Evolutionary conservation across 169 alveolate genomes (phyloP), one percentile per base, ranked within the genome.

Genomic region (Ichthyophthirius multifiliis): DNA sequence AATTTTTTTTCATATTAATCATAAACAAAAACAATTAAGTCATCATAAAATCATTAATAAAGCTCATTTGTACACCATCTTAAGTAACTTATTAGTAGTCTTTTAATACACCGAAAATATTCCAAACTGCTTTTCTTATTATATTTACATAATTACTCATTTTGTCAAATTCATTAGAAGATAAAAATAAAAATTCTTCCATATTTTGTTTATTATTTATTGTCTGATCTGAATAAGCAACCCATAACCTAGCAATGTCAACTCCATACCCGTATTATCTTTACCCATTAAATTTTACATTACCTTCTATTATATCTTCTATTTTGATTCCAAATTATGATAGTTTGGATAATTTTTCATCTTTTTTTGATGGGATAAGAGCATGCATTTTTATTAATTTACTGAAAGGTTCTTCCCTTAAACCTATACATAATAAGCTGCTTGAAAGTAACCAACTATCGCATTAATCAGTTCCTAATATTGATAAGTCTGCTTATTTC

Each of bases 251-350:
- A 3, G 76, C 43, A 23, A 71, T 75, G 43, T 86, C 91, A 20
- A 78, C 55, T 31, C 92, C 92, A 48, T 75, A 87, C 23, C 92
- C 92, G 41, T 48, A 82, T 27, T 63, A 43, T 43, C 92, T 48
- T 5, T 67, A 48, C 1, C 92, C 92, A 47, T 75, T 76, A 5
- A 74, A 43, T 43, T 87, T 87, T 4, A 43, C 75, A 15, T 75
- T 37, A 1, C 92, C 92, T 23, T 76, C 83, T 37, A 87, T 76
- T 4, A 82, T 16, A 45, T 87, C 89, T 6, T 65, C 78, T 1
- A 55, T 55, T 27, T 23, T 27, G 16, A n/a, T 55, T 10, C 31
- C 31, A 55, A 55, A 55, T 23, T 55, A 55, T 20, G 71, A 55
- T 0, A 55, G 43, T 10, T 55, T 55, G 1, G 71, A 55, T 27